These are phyloP conservation scores for Epichloe typhina DNA, from an alignment of 2,329 filamentous ascomycete genomes.

Conservation along the genomic window DNA sequence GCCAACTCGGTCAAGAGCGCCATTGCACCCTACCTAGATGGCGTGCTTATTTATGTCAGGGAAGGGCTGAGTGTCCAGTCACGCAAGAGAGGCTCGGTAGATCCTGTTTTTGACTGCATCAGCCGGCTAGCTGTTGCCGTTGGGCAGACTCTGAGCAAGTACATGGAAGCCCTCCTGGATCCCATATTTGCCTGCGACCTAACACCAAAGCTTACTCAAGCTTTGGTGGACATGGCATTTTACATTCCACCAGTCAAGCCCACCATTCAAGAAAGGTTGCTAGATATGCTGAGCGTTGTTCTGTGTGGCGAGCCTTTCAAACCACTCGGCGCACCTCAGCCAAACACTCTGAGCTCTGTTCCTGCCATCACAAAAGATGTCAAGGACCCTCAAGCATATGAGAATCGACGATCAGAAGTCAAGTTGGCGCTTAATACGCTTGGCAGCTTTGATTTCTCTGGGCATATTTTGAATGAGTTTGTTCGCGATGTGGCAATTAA, in stretches of 20 bases:
- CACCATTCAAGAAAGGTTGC: constrained; percentile 81
- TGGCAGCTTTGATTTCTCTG: constrained; percentile 92
- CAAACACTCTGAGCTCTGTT: constrained; percentile 65
- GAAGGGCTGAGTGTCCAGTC: constrained; percentile 80
- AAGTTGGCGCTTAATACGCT: constrained; percentile 88
- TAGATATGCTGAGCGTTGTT: constrained; percentile 91
- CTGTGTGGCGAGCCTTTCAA: constrained; percentile 87
- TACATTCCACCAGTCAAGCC: constrained; percentile 92
- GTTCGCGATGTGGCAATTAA: constrained; percentile 96
- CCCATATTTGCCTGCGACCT: constrained; percentile 95
- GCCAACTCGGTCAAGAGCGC: constrained; percentile 92
- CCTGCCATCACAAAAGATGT: constrained; percentile 79
- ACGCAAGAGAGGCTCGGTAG: constrained; percentile 47
- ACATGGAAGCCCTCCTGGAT: constrained; percentile 89
- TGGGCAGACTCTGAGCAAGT: constrained; percentile 92
- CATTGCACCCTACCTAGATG: constrained; percentile 89
- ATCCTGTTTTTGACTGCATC: constrained; percentile 92
- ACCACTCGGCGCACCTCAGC: constrained; percentile 76
- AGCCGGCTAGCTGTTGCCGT: constrained; percentile 92
- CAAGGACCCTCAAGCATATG: constrained; percentile 70
- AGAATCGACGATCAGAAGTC: constrained; percentile 72
- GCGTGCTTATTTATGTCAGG: constrained; percentile 83
- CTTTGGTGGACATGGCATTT: constrained; percentile 95
- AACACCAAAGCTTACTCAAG: constrained; percentile 86
- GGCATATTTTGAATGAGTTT: constrained; percentile 93